phyloP scores from a whole-genome alignment of 495 filamentous ascomycete species.

The Talaromyces adpressus region DNA sequence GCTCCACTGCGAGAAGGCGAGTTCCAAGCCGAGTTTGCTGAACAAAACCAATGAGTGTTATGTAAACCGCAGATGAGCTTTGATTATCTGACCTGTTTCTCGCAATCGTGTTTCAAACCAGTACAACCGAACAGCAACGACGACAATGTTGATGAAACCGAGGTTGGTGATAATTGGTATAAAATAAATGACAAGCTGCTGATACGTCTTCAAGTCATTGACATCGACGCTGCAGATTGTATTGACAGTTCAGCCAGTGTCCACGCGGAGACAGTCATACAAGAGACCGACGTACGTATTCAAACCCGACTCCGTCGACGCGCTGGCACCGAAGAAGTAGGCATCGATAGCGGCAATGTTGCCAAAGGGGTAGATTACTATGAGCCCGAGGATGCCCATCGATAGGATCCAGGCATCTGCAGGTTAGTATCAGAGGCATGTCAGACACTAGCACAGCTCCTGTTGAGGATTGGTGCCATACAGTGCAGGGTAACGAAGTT shows the following conservation, averaged over 20 bases:
- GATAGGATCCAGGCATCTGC: slow-evolving; percentile 32
- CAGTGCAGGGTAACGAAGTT: slow-evolving; percentile 70
- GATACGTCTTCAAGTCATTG: slow-evolving; percentile 25
- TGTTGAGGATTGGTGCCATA: slow-evolving; percentile 9
- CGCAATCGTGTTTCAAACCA: slow-evolving; percentile 29
- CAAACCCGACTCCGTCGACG: slow-evolving; percentile 34
- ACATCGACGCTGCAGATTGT: slow-evolving; percentile 19
- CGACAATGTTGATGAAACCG: slow-evolving; percentile 28
- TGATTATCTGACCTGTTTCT: slow-evolving; percentile 12
- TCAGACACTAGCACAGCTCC: background rate
- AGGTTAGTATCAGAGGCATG: slow-evolving; percentile 1
- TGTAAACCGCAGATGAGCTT: too few species aligned
- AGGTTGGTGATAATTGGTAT: slow-evolving; percentile 26
- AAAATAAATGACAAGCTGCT: slow-evolving; percentile 31
- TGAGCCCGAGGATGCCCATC: slow-evolving; percentile 24
- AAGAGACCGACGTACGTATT: slow-evolving; percentile 25
- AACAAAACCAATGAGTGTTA: too few species aligned
- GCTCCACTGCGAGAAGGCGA: background rate
- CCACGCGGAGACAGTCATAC: too few species aligned
- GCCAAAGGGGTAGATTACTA: slow-evolving; percentile 32
- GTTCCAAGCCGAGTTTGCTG: too few species aligned
- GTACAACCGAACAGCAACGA: slow-evolving; percentile 24
- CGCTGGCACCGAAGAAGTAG: slow-evolving; percentile 37
- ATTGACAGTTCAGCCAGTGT: background rate
- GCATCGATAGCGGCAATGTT: slow-evolving; percentile 34